phyloP scores from a whole-genome alignment of 2,329 filamentous ascomycete species.

The Diplocarpon rosae region DNA sequence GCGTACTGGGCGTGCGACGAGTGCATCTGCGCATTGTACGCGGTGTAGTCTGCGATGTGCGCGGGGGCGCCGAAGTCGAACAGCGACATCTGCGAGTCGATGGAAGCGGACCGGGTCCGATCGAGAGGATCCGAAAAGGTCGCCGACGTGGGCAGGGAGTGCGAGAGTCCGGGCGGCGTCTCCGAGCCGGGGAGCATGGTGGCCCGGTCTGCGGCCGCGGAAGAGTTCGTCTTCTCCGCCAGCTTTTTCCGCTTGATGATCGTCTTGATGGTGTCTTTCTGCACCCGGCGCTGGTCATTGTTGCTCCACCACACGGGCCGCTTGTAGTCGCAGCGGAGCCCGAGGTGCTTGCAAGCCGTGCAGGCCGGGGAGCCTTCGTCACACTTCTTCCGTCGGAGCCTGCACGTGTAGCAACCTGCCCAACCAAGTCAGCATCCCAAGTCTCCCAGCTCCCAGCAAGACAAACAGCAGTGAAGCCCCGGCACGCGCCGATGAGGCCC shows the following conservation, averaged over 20 bases:
- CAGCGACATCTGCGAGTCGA: constrained; percentile 66
- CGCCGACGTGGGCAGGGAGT: constrained; percentile 72
- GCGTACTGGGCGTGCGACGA: constrained; percentile 35
- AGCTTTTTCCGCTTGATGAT: constrained; percentile 97
- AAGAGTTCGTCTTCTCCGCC: constrained; percentile 63
- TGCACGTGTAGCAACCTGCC: constrained; percentile 56
- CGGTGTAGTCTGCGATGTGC: constrained; percentile 42
- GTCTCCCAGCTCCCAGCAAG: too few relatives aligned
- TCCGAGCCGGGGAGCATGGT: constrained; percentile 36
- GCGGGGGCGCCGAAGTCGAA: constrained; percentile 63
- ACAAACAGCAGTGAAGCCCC: too few relatives aligned
- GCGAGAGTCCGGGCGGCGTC: constrained; percentile 68
- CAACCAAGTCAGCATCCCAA: constrained; percentile 32
- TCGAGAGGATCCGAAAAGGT: constrained; percentile 66
- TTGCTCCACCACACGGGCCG: constrained; percentile 96
- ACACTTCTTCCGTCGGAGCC: constrained; percentile 58
- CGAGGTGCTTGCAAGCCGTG: constrained; percentile 57
- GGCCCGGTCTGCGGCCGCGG: constrained; percentile 38
- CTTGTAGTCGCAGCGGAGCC: constrained; percentile 90
- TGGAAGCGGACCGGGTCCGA: constrained; percentile 63
- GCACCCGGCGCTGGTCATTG: constrained; percentile 69
- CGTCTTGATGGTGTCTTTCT: constrained; percentile 94
- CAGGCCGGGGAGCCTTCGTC: constrained; percentile 53
- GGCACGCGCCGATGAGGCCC: too few relatives aligned
- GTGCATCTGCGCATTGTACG: constrained; percentile 52